Base-by-base conservation (phyloP, 2,329 filamentous ascomycete species). In the Plenodomus biglobosus region DNA sequence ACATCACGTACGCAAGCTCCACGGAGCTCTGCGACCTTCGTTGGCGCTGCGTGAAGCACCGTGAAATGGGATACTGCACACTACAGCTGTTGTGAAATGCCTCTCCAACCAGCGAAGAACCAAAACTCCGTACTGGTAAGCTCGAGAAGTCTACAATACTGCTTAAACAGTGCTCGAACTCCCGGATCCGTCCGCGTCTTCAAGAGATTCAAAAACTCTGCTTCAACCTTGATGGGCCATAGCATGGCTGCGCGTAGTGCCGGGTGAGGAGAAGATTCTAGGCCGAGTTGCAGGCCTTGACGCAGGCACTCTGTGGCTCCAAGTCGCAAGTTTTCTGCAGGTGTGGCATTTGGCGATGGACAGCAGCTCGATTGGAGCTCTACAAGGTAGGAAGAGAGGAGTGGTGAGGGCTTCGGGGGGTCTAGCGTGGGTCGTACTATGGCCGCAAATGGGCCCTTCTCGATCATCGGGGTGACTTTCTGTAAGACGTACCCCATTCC, bases 401-500 rank as follows among this genome's bases (percentile, higher is more conserved):
- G 27, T 3, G 60, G 56, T 5, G 55, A 47, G 1, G 58, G 55
- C 30, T 55, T 62, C 1, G 54, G 43, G 11, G 52, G 42, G 10
- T 55, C 44, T 2, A 38, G 21, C 6, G 30, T 20, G 8, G 44
- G 41, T 4, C 46, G 47, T 3, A 63, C 42, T n/a, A 65, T 59
- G n/a, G 48, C 42, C 19, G 52, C 56, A 21, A 67, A 62, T 1
- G 60, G 61, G 3, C 61, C 62, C 8, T 56, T 58, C 20, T 52
- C 41, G n/a, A 67, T 55, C 36, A 57, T 50, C 7, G 48, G 38
- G 8, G 52, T 54, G 1, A 55, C 52, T 11, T 50, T 51, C 13
- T 37, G 48, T 10, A 67, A 48, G 13, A 67, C 58, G 13, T 56
- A 54, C 36, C 62, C 51, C 51, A 68, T 61, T 19, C 64, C 64